Conservation (phyloP, 2,329 filamentous ascomycete species). For the Aspergillus persii region DNA sequence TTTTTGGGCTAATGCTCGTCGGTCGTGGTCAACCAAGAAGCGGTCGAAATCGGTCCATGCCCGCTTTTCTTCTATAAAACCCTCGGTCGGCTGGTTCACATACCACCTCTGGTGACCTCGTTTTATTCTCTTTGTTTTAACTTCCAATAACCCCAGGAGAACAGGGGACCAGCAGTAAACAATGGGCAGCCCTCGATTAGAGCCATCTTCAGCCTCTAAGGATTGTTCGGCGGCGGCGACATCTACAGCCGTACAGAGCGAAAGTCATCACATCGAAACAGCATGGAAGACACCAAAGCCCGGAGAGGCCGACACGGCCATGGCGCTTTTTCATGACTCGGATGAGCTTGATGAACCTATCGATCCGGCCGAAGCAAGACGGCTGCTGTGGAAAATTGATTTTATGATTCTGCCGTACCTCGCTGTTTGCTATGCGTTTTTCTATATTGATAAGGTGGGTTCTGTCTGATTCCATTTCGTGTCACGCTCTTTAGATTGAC, state of each 20-base stretch:
- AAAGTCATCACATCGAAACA: conserved; percentile 21
- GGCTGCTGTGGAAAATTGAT: conserved; percentile 56
- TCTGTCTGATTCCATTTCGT: not conserved
- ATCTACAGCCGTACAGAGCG: conserved; percentile 27
- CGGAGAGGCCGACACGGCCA: conserved; percentile 50
- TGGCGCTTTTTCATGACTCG: conserved; percentile 50
- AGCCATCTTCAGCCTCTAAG: conserved; percentile 18
- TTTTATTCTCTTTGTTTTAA: not conserved
- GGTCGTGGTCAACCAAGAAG: not conserved
- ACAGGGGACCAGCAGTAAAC: not conserved
- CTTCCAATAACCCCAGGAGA: not conserved
- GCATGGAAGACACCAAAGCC: conserved; percentile 30
- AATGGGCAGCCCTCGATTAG: conserved; percentile 15
- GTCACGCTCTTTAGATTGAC: not conserved
- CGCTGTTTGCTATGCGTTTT: conserved; percentile 55
- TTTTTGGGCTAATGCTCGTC: not conserved
- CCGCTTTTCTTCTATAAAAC: not conserved
- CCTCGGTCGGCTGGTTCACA: not conserved
- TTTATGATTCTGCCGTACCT: conserved; percentile 59
- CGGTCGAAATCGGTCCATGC: not conserved
- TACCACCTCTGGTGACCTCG: not conserved
- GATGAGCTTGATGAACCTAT: conserved; percentile 48
- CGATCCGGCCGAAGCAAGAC: conserved; percentile 48
- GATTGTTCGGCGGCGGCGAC: conserved; percentile 23
- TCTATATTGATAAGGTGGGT: conserved; percentile 48